Conservation (phyloP, 495 filamentous ascomycete genomes). For the Hyaloscypha variabilis region DNA sequence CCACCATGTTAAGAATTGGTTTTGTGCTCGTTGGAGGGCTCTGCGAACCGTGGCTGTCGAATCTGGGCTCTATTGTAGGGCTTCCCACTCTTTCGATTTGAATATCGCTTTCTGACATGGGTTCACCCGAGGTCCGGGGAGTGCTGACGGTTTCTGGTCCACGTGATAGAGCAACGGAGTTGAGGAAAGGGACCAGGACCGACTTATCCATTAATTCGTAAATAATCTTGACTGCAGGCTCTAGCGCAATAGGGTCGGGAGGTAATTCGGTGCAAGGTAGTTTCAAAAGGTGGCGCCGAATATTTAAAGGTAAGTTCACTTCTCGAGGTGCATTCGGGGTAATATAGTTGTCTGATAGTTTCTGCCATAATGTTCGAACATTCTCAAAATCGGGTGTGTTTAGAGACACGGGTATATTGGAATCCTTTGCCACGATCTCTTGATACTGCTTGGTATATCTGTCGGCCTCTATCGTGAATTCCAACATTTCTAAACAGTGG, state of each 20-base stretch:
- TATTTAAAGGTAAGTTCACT: constrained; percentile 87
- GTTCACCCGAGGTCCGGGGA: constrained; percentile 41
- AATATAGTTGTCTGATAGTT: constrained; percentile 74
- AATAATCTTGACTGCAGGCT: constrained; percentile 87
- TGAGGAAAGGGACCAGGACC: constrained; percentile 81
- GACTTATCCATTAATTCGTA: constrained; percentile 98
- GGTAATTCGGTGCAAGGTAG: constrained; percentile 64
- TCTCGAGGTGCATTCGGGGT: constrained; percentile 79
- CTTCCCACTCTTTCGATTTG: no score
- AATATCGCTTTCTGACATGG: constrained; percentile 26
- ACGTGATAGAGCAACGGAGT: constrained; percentile 50
- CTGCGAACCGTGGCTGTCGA: no score
- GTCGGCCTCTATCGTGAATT: constrained; percentile 95
- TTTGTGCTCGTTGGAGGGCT: no score
- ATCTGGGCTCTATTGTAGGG: no score
- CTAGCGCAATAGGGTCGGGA: constrained; percentile 76
- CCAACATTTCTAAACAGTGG: constrained; percentile 94
- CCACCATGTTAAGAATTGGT: no score
- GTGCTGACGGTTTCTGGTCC: constrained; percentile 33
- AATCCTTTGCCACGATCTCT: constrained; percentile 44
- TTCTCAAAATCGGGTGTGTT: constrained; percentile 66
- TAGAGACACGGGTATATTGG: constrained; percentile 41
- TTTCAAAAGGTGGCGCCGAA: constrained; percentile 77
- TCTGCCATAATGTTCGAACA: constrained; percentile 72
- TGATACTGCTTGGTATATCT: constrained; percentile 82